Percentiles rank a stretch among this genome's conserved stretches.
Conservation (phyloP, 305 asterid genomes). For the Solanum hybrid region DNA sequence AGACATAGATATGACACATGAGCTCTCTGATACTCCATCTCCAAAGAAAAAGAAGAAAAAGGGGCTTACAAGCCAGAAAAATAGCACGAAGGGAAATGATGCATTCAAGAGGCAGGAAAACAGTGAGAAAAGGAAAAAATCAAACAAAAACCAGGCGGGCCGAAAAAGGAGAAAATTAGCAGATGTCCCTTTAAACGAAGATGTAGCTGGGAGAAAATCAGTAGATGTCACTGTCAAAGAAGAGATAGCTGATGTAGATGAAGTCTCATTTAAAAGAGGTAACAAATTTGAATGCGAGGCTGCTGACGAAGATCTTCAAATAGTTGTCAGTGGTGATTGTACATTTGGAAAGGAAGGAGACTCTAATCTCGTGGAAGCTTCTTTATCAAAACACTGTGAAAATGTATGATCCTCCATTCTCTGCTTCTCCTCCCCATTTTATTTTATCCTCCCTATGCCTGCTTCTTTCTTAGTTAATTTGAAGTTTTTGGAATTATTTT, state of each 20-base stretch:
- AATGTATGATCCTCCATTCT: constrained; percentile 1
- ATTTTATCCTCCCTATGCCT: neutral
- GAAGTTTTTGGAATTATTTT: neutral
- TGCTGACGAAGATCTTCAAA: neutral
- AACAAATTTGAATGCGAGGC: neutral
- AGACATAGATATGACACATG: neutral
- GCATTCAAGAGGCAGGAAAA: neutral
- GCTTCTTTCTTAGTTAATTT: neutral
- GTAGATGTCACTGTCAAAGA: constrained; percentile 1
- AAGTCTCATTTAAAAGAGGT: neutral
- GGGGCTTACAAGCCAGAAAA: neutral
- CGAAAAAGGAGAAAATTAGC: neutral
- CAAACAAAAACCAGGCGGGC: neutral
- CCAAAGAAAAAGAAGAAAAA: constrained; percentile 1
- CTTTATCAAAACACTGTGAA: neutral
- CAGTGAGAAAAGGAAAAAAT: neutral
- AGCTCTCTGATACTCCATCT: neutral
- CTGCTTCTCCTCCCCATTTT: neutral
- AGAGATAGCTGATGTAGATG: neutral
- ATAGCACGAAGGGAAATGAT: neutral
- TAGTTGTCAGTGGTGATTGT: neutral
- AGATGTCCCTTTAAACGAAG: neutral
- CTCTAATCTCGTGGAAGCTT: neutral
- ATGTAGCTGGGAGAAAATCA: neutral
- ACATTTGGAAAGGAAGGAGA: neutral